Evolutionary conservation across 2,329 filamentous ascomycete genomes (phyloP), one percentile per base, ranked within the genome.

Genomic region (Pseudogymnoascus sp.): DNA sequence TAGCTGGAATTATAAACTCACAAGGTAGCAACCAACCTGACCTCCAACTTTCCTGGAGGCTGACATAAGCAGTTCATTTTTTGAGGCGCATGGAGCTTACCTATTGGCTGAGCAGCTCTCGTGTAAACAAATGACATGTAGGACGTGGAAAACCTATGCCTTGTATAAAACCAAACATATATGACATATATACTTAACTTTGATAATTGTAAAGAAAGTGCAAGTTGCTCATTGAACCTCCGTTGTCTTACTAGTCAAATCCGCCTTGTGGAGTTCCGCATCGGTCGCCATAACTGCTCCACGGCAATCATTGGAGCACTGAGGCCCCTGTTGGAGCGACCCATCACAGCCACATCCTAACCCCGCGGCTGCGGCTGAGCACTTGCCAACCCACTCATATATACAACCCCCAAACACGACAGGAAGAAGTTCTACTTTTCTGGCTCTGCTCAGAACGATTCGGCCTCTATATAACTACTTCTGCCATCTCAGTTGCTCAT

Each of bases 281-380:
- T 56, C 26, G 26, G 14, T 3, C 47, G 1, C 47, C 47, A 53
- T n/a, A n/a, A 16, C 47, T 19, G 26, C 8, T 53, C 24, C 47
- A 31, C 47, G n/a, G 10, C 47, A 56, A 56, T 56, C 47, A 56
- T 56, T 56, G 47, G 47, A 33, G 47, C 47, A 19, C 31, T 10
- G 29, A 29, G 29, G 50, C 50, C 50, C 50, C 50, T 56, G 50
- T 56, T 56, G 26, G 29, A 35, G 16, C n/a, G 29, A 56, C 50
- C 50, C 29, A 56, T 56, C 50, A 56, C 50, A 56, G 50, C 50
- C 50, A 56, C 50, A 56, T 56, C 50, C 29, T 56, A 56, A 56
- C 50, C 50, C 50, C 50, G 50, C 50, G 50, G 50, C 50, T 56
- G 50, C n/a, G 50, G 50, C 50, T 56, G 50, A 56, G 50, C 50